These are phyloP conservation scores for Rosa multiflora DNA, from an alignment of 306 rosid genomes.

Conservation along the genomic window DNA sequence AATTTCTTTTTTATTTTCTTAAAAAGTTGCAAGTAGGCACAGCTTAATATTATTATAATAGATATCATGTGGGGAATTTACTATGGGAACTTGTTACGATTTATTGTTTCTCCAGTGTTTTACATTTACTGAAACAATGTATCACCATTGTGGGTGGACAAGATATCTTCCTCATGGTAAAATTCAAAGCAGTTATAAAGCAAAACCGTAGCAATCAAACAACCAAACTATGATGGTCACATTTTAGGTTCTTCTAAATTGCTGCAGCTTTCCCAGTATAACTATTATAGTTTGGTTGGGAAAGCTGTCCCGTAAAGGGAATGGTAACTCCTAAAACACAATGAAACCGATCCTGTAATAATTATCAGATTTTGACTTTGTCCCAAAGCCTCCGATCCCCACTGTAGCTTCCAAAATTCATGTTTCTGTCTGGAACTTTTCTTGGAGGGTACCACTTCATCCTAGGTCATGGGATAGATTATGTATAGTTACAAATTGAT, in stretches of 20 bases:
- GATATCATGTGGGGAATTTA: neutral
- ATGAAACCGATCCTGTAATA: neutral
- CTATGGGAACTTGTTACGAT: neutral
- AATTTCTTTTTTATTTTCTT: neutral
- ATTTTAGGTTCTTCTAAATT: neutral
- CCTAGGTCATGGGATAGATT: neutral
- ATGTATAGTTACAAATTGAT: neutral
- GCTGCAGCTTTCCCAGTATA: neutral
- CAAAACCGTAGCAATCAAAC: neutral
- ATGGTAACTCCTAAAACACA: neutral
- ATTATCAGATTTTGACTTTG: neutral
- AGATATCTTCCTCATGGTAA: neutral
- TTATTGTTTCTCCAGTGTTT: neutral
- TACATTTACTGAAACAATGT: neutral
- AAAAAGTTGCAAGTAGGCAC: neutral
- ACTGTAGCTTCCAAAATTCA: neutral
- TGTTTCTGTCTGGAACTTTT: neutral
- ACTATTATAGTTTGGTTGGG: no score
- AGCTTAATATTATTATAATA: neutral
- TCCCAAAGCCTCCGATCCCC: neutral
- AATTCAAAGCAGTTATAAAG: neutral
- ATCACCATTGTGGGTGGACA: neutral
- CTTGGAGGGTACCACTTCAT: neutral
- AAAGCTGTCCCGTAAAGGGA: neutral
- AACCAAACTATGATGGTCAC: neutral